Base-by-base conservation (phyloP, 257 asterid genomes). In the Lantana camara region DNA sequence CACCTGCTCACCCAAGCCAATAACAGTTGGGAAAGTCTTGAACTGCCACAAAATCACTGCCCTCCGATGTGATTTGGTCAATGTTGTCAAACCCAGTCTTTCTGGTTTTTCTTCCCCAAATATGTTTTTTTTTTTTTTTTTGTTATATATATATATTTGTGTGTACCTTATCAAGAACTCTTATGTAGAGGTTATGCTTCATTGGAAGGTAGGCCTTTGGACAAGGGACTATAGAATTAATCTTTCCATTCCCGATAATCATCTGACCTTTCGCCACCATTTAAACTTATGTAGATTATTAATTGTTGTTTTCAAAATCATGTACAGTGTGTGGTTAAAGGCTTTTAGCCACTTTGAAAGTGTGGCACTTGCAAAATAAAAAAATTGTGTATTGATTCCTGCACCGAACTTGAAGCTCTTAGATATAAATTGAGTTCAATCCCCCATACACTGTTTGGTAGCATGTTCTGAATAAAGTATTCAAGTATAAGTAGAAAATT, bases 401-500 rank as follows among this genome's bases (percentile, higher is more conserved):
- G 14, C 14, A 15, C 17, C 52, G 7, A 3, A 42, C 17, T 41
- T 42, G 35, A 7, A 45, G 56, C 44, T 13, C 44, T 20, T 11
- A 21, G 45, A 24, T 51, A 37, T 37, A 37, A 19, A 37, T 38
- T 37, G 22, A 7, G 23, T 51, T 66, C 64, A 20, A 19, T 44
- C 17, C 23, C 21, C 6, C 38, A 45, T 17, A 52, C 42, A 4
- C 19, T 55, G 46, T 55, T 37, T 42, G 54, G 24, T 9, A 44
- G 30, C 46, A 16, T 17, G 20, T 21, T 40, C 21, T 16, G 34
- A 29, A 55, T 35, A 41, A 53, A 37, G 35, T 60, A 10, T 27
- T 47, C 45, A 27, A 16, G 7, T 52, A 50, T 52, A 51, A 61
- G 46, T 46, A 41, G 55, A 54, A 42, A 57, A 45, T 22, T 35